Evolutionary conservation across 2,329 filamentous ascomycete species (phyloP).

Genomic region (Penicillium aurantiogriseum): DNA sequence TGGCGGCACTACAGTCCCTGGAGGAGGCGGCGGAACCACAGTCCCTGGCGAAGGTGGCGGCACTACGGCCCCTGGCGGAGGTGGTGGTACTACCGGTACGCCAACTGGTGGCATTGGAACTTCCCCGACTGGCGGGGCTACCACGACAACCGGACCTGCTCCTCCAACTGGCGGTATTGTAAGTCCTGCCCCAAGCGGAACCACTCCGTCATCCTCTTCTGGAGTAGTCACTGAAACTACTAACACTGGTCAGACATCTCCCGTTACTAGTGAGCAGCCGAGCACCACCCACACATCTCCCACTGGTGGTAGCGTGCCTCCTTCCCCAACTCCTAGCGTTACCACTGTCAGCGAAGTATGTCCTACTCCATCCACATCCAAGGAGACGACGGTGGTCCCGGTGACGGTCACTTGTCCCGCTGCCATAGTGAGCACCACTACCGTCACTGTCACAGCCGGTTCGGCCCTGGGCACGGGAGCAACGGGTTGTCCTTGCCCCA

Average conservation of each 20-base stretch:
- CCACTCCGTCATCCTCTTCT: neutral
- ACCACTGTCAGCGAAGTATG: neutral
- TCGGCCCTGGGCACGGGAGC: neutral
- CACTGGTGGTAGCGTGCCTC: neutral
- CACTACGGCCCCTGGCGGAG: neutral
- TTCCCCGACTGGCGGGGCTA: neutral
- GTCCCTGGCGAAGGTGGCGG: neutral
- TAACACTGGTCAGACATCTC: neutral
- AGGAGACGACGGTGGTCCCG: slow-evolving; percentile 1
- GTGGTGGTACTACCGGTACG: neutral
- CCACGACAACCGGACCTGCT: neutral
- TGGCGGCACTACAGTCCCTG: neutral
- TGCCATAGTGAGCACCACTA: slow-evolving; percentile 1
- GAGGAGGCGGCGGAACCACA: neutral
- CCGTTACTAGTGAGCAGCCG: neutral
- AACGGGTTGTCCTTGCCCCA: neutral
- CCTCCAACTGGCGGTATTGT: neutral
- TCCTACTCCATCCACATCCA: neutral
- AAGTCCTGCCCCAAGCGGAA: neutral
- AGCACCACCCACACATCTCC: neutral
- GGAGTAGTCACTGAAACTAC: neutral
- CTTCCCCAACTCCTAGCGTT: neutral
- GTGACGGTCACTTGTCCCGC: slow-evolving; percentile 7
- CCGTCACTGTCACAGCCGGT: slow-evolving; percentile 3
- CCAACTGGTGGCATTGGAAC: neutral